A percentile compares a stretch with the other conserved stretches of the same genome.
Conservation (phyloP, 2,329 filamentous ascomycete species). For the Nothophaeocryptopus gaeumannii region DNA sequence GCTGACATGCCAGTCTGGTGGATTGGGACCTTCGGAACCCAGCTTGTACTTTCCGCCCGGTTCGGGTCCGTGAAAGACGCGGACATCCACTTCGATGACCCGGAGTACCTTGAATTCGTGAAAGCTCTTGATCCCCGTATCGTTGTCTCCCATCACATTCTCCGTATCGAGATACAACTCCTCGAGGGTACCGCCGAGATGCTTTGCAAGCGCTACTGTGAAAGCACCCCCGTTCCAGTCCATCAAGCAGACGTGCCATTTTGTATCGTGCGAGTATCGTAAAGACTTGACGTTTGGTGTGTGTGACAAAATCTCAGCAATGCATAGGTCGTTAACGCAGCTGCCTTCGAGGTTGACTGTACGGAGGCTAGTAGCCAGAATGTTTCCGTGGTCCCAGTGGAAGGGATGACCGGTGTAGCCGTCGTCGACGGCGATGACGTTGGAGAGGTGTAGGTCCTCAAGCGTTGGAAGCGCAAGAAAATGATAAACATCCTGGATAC, state of each 20-base stretch:
- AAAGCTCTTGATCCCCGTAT: constrained; percentile 5
- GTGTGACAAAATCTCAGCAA: constrained; percentile 6
- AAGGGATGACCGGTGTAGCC: constrained; percentile 11
- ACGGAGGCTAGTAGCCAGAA: not conserved
- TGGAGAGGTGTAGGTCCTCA: constrained; percentile 4
- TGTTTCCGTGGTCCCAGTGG: not conserved
- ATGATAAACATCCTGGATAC: constrained; percentile 1
- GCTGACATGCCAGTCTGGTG: too few species aligned
- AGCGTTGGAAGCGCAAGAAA: constrained; percentile 13
- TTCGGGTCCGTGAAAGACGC: not conserved
- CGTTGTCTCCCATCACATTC: not conserved
- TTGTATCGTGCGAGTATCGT: constrained; percentile 12
- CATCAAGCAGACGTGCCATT: constrained; percentile 12
- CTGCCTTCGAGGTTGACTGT: constrained; percentile 9
- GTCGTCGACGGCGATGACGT: constrained; percentile 7
- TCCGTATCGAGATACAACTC: constrained; percentile 7
- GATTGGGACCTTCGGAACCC: too few species aligned
- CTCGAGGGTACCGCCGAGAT: not conserved
- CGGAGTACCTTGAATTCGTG: constrained; percentile 8
- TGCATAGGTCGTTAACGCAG: constrained; percentile 7
- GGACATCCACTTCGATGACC: constrained; percentile 4
- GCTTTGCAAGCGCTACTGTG: constrained; percentile 2
- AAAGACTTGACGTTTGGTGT: constrained; percentile 5
- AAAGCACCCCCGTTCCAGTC: constrained; percentile 13
- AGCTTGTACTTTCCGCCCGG: too few species aligned